Evolutionary conservation across 2,329 filamentous ascomycete species (phyloP).

Genomic region (Microsporum canis): DNA sequence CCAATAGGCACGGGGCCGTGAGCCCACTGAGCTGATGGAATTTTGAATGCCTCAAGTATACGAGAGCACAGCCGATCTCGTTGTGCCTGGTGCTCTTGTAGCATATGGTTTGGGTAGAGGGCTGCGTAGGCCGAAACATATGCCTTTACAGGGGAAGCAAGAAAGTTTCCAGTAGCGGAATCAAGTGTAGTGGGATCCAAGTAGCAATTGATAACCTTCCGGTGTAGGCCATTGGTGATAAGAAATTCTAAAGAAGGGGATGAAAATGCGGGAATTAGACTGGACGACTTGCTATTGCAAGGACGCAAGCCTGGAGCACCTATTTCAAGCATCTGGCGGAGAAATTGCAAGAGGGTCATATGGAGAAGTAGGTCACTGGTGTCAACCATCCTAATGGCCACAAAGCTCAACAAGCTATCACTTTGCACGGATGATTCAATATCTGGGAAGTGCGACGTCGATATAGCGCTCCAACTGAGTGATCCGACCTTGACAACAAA

Average conservation of each 20-base stretch:
- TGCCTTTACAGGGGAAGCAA: constrained; percentile 44
- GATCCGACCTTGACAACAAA: constrained; percentile 44
- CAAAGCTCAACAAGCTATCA: constrained; percentile 44
- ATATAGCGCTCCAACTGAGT: constrained; percentile 45
- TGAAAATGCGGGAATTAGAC: constrained; percentile 29
- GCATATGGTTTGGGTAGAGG: constrained; percentile 44
- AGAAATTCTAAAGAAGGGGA: constrained; percentile 42
- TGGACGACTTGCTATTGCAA: constrained; percentile 19
- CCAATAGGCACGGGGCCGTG: constrained; percentile 44
- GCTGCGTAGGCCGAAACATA: constrained; percentile 48
- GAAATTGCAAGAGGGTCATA: constrained; percentile 49
- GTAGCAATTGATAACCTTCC: constrained; percentile 40
- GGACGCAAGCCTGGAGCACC: constrained; percentile 26
- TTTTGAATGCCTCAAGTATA: constrained; percentile 36
- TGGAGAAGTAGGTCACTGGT: constrained; percentile 49
- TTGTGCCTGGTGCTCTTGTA: constrained; percentile 31
- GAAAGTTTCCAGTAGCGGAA: constrained; percentile 42
- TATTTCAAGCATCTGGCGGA: constrained; percentile 41
- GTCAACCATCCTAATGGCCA: constrained; percentile 46
- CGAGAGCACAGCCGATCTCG: constrained; percentile 38
- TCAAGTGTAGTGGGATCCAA: constrained; percentile 41
- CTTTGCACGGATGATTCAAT: constrained; percentile 38
- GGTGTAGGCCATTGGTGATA: constrained; percentile 40
- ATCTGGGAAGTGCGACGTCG: constrained; percentile 40
- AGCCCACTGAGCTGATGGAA: constrained; percentile 40